Percentiles rank a stretch among this genome's conserved stretches.
Conservation (phyloP, 83 land plant genomes). For the Isoetes engelmannii region DNA sequence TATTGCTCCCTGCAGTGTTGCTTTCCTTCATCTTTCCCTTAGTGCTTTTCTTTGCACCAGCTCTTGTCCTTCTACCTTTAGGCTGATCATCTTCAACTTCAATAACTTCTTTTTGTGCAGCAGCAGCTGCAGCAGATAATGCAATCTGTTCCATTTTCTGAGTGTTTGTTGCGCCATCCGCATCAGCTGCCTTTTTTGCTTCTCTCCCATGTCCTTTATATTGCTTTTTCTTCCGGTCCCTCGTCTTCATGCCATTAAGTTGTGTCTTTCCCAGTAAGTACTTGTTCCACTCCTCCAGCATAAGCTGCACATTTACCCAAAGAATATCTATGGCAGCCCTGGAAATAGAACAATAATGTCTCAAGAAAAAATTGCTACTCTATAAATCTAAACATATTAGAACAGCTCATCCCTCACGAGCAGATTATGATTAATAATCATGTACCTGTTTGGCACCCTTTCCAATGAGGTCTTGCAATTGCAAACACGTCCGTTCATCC, state of each 20-base stretch:
- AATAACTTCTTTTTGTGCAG: constrained; percentile 33
- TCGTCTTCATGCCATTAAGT: constrained; percentile 51
- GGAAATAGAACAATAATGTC: background rate
- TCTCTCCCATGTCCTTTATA: constrained; percentile 61
- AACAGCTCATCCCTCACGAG: background rate
- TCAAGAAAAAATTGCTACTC: background rate
- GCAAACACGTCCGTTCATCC: constrained; percentile 90
- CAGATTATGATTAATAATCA: constrained; percentile 3
- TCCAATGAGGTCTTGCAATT: constrained; percentile 64
- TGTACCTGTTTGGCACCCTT: constrained; percentile 61
- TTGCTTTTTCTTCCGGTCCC: constrained; percentile 40
- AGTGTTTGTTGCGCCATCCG: constrained; percentile 38
- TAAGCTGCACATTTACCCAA: constrained; percentile 50
- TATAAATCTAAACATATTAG: background rate
- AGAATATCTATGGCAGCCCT: background rate
- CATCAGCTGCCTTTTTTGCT: constrained; percentile 13
- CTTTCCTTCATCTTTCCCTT: background rate
- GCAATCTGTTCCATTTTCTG: constrained; percentile 70
- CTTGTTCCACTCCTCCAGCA: constrained; percentile 89
- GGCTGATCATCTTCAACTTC: constrained; percentile 4
- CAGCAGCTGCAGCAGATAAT: constrained; percentile 71
- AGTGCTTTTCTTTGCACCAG: background rate
- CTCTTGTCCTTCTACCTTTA: background rate
- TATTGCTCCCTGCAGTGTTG: constrained; percentile 20
- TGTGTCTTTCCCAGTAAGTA: constrained; percentile 75